Evolutionary conservation across 768 basidiomycete genomes (phyloP).

Genomic region (Saitozyma sp.): DNA sequence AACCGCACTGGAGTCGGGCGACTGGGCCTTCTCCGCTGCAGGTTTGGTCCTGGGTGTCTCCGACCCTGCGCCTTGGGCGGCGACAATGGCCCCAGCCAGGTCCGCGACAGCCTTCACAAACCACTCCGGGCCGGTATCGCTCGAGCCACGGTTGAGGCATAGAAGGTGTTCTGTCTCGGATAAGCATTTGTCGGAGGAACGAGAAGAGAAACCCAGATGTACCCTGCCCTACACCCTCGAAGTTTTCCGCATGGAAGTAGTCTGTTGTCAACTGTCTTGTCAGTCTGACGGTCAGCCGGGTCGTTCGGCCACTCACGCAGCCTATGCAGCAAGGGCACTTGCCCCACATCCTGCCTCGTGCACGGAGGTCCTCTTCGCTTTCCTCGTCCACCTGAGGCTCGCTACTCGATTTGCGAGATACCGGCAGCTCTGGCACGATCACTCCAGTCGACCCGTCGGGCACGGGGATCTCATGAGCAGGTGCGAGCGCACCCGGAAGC

Average conservation of each 20-base stretch:
- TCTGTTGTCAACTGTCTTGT: constrained; percentile 6
- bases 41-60: neutral
- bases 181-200: neutral
- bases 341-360: constrained; percentile 21
- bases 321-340: constrained; percentile 30
- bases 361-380: neutral
- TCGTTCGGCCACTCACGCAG: constrained; percentile 25
- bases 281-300: constrained; percentile 7
- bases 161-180: constrained; percentile 35
- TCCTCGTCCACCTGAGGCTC: constrained; percentile 1
- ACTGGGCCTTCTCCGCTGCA: constrained; percentile 2
- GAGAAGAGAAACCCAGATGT: neutral
- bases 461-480: too few relatives aligned
- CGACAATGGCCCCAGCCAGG: constrained; percentile 18
- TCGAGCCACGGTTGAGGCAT: constrained; percentile 40
- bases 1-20: neutral
- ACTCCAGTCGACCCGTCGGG: too few relatives aligned
- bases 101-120: constrained; percentile 21
- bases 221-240: constrained; percentile 43
- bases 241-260: constrained; percentile 35
- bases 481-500: neutral
- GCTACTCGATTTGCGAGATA: too few relatives aligned
- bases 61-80: constrained; percentile 7
- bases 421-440: too few relatives aligned
- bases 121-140: constrained; percentile 44